phyloP scores from a whole-genome alignment of 2,329 filamentous ascomycete species.

The Fusarium decemcellulare region DNA sequence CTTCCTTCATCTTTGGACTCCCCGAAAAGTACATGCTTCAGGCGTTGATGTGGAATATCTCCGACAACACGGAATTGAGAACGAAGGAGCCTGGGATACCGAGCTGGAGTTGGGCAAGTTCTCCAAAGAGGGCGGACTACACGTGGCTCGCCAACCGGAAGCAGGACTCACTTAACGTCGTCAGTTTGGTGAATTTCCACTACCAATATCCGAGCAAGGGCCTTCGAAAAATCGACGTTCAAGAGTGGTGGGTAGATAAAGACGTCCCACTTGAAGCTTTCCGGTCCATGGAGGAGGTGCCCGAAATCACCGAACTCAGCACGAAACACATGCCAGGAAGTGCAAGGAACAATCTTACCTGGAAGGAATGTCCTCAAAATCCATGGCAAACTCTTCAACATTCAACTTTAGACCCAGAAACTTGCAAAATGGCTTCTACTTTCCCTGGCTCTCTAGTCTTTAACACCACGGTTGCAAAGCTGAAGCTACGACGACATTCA shows the following conservation, averaged over 20 bases:
- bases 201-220: background rate
- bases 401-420: background rate
- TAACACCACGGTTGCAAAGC: background rate
- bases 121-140: background rate
- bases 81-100: background rate
- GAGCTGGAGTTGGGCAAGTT: conserved; percentile 3
- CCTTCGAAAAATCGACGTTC: background rate
- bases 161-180: background rate
- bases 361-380: background rate
- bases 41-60: background rate
- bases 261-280: background rate
- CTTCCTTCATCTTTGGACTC: background rate
- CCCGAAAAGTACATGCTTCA: background rate
- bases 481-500: background rate
- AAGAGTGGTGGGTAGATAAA: conserved; percentile 2
- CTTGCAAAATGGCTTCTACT: background rate
- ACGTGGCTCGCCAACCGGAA: background rate
- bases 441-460: background rate
- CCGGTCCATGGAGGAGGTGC: background rate
- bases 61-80: background rate
- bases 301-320: background rate
- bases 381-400: background rate
- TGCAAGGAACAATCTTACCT: background rate
- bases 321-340: background rate
- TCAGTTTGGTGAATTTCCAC: conserved; percentile 1